A percentile compares a stretch with the other conserved stretches of the same genome.
phyloP scores from a whole-genome alignment of 768 basidiomycete species.

The Phanerochaete sordida region DNA sequence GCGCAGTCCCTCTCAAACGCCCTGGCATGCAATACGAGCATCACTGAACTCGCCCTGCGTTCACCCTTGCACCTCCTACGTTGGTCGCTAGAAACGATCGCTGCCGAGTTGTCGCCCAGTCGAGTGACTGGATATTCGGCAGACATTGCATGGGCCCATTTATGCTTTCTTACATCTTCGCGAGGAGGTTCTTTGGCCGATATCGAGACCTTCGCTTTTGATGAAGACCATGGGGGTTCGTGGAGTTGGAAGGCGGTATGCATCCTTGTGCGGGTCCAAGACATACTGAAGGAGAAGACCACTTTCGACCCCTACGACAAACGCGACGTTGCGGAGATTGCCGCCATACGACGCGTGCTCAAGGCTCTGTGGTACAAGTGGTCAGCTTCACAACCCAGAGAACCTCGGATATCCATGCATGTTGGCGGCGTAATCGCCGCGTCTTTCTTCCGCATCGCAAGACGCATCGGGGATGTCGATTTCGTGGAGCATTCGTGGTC shows the following conservation, averaged over 20 bases:
- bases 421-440: conserved; percentile 8
- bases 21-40: neutral
- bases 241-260: neutral
- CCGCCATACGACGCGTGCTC: conserved; percentile 4
- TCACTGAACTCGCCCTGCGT: neutral
- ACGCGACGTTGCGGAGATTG: neutral
- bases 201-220: neutral
- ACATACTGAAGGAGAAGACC: neutral
- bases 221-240: neutral
- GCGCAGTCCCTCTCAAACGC: neutral
- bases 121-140: neutral
- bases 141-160: neutral
- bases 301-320: neutral
- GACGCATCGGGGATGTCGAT: conserved; percentile 7
- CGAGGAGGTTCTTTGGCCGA: neutral
- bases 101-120: neutral
- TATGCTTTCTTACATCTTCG: neutral
- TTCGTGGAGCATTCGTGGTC: conserved; percentile 6
- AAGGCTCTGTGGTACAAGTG: conserved; percentile 32
- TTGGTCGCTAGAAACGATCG: neutral
- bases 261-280: neutral
- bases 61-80: neutral
- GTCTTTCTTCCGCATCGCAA: conserved; percentile 19
- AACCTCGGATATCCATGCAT: neutral
- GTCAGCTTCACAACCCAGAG: conserved; percentile 15